A percentile compares a stretch with the other conserved stretches of the same genome.
These are phyloP conservation scores for Strobilomyces confusus DNA, from an alignment of 768 basidiomycete genomes.

Conservation along the genomic window DNA sequence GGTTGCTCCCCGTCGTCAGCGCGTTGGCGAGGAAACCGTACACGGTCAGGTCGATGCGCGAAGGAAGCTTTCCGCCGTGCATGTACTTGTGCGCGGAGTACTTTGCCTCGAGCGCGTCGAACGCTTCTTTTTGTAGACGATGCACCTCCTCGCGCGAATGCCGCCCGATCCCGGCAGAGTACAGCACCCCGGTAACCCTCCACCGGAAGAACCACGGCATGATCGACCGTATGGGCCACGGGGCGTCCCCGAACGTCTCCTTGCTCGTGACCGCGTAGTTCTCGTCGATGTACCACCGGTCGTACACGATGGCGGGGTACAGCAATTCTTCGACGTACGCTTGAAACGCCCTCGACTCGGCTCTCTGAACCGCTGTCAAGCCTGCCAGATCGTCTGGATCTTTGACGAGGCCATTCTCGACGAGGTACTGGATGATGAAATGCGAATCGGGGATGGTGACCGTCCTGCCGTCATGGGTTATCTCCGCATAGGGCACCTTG, in stretches of 20 bases:
- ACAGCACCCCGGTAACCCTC: slow-evolving; percentile 14
- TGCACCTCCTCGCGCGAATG: slow-evolving; percentile 33
- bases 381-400: slow-evolving; percentile 28
- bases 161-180: slow-evolving; percentile 27
- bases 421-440: slow-evolving; percentile 32
- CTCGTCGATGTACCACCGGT: slow-evolving; percentile 29
- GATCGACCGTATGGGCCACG: slow-evolving; percentile 22
- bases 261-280: slow-evolving; percentile 18
- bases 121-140: slow-evolving; percentile 26
- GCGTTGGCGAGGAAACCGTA: slow-evolving; percentile 32
- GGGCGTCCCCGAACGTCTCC: slow-evolving; percentile 13
- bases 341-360: slow-evolving; percentile 34
- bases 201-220: slow-evolving; percentile 22
- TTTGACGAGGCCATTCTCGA: slow-evolving; percentile 20
- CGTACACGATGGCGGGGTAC: slow-evolving; percentile 27
- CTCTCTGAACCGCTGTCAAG: slow-evolving; percentile 25
- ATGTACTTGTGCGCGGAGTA: slow-evolving; percentile 23
- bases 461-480: slow-evolving; percentile 20
- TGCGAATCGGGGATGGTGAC: slow-evolving; percentile 29
- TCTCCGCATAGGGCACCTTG: slow-evolving; percentile 32
- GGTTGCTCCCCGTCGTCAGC: too few species aligned
- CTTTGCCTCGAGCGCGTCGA: slow-evolving; percentile 29
- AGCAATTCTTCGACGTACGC: slow-evolving; percentile 30
- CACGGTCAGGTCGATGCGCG: slow-evolving; percentile 28
- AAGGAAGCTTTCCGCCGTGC: slow-evolving; percentile 26